Base-by-base conservation (phyloP, 2,329 filamentous ascomycete species). In the Diaporthe sp. region DNA sequence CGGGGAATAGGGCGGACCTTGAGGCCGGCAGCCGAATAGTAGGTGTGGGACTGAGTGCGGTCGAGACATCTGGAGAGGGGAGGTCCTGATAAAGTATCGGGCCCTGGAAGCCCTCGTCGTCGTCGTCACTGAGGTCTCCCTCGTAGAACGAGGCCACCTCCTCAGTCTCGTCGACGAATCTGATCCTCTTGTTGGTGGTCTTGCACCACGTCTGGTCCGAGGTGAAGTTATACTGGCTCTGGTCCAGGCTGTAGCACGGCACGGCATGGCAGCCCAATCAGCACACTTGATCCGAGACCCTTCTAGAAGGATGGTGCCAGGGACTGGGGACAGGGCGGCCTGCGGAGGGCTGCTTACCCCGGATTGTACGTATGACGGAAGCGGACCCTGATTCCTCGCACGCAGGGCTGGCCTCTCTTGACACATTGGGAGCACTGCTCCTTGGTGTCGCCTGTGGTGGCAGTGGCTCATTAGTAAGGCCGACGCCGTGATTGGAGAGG, bases 321-420 rank as follows among this genome's bases (percentile, higher is more conserved):
- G 42, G 42, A 51, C 22, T 49, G 25, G 61, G 49, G 13, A 5
- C 42, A 31, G n/a, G 12, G 13, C 12, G 28, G 57, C 22, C 25
- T 44, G 20, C 17, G 13, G 58, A 20, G 60, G 60, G 34, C 34
- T 39, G 34, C 71, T 76, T 49, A 70, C 74, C 74, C 49, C 31
- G 74, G 71, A 58, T 73, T 73, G 44, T 61, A 76, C 9, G 53
- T 74, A 44, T 76, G 71, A 15, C 74, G 74, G 63, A 76, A 76
- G 22, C 74, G 74, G 53, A 76, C 63, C 25, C 67, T 76, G 37
- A 74, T 63, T 15, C 57, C 74, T 49, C 71, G 60, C 42, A 76
- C 60, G 58, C 74, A 76, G 61, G 57, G 71, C 51, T 74, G 65
- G 25, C 63, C 63, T 55, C 73, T 74, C 53, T 70, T 73, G n/a